Percentiles rank a stretch among this genome's conserved stretches.
Evolutionary conservation across 768 basidiomycete species (phyloP).

Genomic region (Suillus subalutaceus): DNA sequence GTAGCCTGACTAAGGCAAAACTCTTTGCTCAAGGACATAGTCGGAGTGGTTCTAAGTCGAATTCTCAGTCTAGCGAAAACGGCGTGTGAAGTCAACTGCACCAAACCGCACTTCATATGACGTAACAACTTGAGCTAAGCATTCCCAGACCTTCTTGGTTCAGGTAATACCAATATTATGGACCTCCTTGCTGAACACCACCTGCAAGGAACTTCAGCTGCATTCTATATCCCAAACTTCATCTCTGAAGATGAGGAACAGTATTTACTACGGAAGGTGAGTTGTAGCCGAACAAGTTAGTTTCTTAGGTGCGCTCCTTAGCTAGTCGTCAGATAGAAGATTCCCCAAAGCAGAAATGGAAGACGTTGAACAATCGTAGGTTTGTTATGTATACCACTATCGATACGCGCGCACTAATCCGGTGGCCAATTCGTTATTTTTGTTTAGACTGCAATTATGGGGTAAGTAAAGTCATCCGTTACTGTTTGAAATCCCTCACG

Average conservation of each 20-base stretch:
- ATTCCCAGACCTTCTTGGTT: background rate
- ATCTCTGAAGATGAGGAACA: constrained; percentile 75
- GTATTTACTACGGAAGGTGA: constrained; percentile 77
- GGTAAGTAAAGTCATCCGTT: constrained; percentile 43
- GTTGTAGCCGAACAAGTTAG: constrained; percentile 14
- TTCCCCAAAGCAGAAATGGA: constrained; percentile 84
- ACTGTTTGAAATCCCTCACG: constrained; percentile 12
- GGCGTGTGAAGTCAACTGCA: background rate
- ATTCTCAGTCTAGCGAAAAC: background rate
- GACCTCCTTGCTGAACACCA: constrained; percentile 22
- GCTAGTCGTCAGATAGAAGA: constrained; percentile 62
- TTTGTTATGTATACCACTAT: constrained; percentile 23
- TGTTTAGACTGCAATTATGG: constrained; percentile 70
- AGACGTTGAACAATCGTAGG: constrained; percentile 71
- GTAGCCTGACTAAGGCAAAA: background rate
- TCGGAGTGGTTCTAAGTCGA: background rate
- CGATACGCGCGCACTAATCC: background rate
- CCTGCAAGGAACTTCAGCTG: constrained; percentile 41
- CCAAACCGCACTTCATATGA: background rate
- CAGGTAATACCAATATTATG: background rate
- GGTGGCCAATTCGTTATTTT: background rate
- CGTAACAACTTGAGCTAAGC: background rate
- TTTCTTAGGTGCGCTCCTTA: constrained; percentile 6
- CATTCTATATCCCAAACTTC: constrained; percentile 80
- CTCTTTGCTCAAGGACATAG: background rate